A percentile compares a stretch with the other conserved stretches of the same genome.
Conservation (phyloP, 2,329 filamentous ascomycete genomes). For the Alternaria ethzedia region DNA sequence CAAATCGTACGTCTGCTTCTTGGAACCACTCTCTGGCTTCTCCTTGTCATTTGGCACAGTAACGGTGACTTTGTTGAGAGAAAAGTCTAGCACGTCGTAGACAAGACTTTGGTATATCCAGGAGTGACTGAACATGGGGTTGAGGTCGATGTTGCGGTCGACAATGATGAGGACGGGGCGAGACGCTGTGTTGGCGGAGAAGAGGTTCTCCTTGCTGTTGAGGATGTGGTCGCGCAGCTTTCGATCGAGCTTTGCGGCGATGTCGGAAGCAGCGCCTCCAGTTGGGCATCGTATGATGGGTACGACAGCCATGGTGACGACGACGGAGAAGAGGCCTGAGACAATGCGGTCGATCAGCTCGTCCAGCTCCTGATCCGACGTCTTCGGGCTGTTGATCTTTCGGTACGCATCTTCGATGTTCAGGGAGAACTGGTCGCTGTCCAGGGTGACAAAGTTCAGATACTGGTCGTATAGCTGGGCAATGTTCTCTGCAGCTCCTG, state of each 20-base stretch:
- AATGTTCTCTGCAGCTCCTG: slow-evolving; percentile 86
- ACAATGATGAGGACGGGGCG: slow-evolving; percentile 91
- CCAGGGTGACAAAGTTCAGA: neutral
- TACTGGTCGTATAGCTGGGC: slow-evolving; percentile 88
- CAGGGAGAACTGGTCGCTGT: slow-evolving; percentile 51
- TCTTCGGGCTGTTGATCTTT: slow-evolving; percentile 92
- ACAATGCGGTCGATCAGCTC: slow-evolving; percentile 88
- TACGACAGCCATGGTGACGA: slow-evolving; percentile 98
- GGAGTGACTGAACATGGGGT: slow-evolving; percentile 98
- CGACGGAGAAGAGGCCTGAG: slow-evolving; percentile 94
- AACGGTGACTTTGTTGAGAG: slow-evolving; percentile 92
- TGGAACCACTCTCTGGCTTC: slow-evolving; percentile 74
- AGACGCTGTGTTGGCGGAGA: slow-evolving; percentile 75
- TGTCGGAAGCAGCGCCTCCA: slow-evolving; percentile 90
- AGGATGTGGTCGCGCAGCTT: slow-evolving; percentile 96
- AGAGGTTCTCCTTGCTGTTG: slow-evolving; percentile 97
- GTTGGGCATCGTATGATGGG: slow-evolving; percentile 95
- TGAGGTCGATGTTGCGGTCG: slow-evolving; percentile 92
- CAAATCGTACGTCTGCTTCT: slow-evolving; percentile 89
- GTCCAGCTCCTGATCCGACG: slow-evolving; percentile 88
- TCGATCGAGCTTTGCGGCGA: slow-evolving; percentile 89
- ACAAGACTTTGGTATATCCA: slow-evolving; percentile 61
- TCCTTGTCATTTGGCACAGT: slow-evolving; percentile 81
- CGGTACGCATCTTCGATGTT: slow-evolving; percentile 79
- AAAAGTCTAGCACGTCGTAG: slow-evolving; percentile 65